A percentile compares a stretch with the other conserved stretches of the same genome.
Conservation (phyloP, 495 filamentous ascomycete species). For the Penicillium turbatum region DNA sequence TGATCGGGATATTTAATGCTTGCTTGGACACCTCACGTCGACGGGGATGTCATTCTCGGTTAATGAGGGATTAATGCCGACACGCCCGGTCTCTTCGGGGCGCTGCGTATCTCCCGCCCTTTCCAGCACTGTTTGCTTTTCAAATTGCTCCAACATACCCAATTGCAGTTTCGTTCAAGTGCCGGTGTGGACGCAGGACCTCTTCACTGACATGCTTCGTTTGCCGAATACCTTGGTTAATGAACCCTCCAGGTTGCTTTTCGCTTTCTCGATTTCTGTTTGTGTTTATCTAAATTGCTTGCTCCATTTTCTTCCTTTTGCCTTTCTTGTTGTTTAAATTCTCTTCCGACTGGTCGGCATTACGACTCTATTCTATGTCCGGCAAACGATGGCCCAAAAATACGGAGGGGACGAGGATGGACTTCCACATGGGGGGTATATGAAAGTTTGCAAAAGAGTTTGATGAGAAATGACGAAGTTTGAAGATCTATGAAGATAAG, state of each 20-base stretch:
- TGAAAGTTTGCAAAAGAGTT: constrained; percentile 1
- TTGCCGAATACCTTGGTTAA: constrained; percentile 25
- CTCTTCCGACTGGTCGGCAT: constrained; percentile 12
- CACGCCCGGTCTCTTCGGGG: constrained; percentile 13
- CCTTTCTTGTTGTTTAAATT: constrained; percentile 4
- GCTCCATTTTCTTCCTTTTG: constrained; percentile 8
- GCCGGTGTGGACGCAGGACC: constrained; percentile 21
- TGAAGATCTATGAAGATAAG: constrained; percentile 7
- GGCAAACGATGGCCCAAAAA: constrained; percentile 13
- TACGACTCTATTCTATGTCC: constrained; percentile 16
- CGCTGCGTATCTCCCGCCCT: constrained; percentile 11
- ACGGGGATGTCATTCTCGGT: constrained; percentile 2
- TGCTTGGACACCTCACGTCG: constrained; percentile 8
- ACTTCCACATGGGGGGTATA: not conserved
- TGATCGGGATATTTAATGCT: constrained; percentile 12
- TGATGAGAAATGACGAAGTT: constrained; percentile 12
- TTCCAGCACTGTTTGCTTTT: constrained; percentile 13
- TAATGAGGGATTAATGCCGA: constrained; percentile 6
- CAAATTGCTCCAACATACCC: constrained; percentile 30
- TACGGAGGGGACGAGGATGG: not conserved
- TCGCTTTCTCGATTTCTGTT: constrained; percentile 10
- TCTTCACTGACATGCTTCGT: constrained; percentile 18
- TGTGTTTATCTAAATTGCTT: constrained; percentile 27
- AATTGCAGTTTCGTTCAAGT: constrained; percentile 24
- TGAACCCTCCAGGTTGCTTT: constrained; percentile 17